Conservation (phyloP, 2,329 filamentous ascomycete genomes). For the Colletotrichum sublineola region DNA sequence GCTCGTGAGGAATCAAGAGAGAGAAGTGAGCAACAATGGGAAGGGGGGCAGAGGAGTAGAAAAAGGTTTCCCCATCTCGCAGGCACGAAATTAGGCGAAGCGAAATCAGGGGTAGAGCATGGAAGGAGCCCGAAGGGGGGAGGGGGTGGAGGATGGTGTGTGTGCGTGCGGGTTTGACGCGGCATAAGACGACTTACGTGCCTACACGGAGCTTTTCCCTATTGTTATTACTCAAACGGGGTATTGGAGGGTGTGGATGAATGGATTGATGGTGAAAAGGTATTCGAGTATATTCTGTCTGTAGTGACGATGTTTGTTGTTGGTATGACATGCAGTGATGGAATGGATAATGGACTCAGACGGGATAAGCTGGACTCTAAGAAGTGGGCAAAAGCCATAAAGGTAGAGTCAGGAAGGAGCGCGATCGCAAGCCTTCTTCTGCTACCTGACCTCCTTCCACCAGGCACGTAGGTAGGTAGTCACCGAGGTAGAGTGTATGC, state of each 20-base stretch:
- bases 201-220: conserved; percentile 32
- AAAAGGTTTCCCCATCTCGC: conserved; percentile 38
- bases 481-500: background rate
- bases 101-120: conserved; percentile 38
- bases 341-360: conserved; percentile 19
- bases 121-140: conserved; percentile 15
- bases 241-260: conserved; percentile 6
- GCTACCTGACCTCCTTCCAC: background rate
- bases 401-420: conserved; percentile 15
- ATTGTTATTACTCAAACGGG: conserved; percentile 27
- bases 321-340: conserved; percentile 20
- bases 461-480: background rate
- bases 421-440: conserved; percentile 14
- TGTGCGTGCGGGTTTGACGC: conserved; percentile 30
- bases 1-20: conserved; percentile 35
- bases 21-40: background rate
- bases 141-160: conserved; percentile 13
- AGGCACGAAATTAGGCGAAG: conserved; percentile 42
- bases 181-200: conserved; percentile 36
- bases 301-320: conserved; percentile 9
- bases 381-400: conserved; percentile 8
- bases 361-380: conserved; percentile 20
- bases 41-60: conserved; percentile 33
- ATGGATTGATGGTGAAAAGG: background rate
- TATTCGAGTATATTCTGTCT: background rate